Evolutionary conservation across 1,284 basidiomycete genomes (phyloP), one percentile per base, ranked within the genome.

Genomic region (Polyporus tsugae): DNA sequence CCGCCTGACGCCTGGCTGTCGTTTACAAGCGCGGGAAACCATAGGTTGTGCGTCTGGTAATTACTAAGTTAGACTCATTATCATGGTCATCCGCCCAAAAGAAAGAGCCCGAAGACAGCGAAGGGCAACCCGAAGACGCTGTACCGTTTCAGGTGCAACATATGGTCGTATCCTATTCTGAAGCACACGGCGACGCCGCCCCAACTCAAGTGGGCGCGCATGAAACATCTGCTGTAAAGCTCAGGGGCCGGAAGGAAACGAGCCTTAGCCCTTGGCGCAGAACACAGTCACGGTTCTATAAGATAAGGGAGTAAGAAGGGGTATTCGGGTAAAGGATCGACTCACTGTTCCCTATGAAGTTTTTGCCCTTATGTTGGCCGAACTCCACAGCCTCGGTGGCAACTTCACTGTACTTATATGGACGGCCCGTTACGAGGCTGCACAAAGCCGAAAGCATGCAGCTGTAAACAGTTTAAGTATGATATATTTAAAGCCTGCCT

Each of bases 11-110:
- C 66, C 33, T 10, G 9, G 29, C 64, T 58, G 35, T 35, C 33
- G 17, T 39, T n/a, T 7, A 44, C 38, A 17, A 29, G 19, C 2
- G 39, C 42, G 25, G 60, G 19, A 22, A 22, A 35, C 29, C 13
- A 60, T 57, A 41, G 62, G 53, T 60, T 60, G 68, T 5, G 49
- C 7, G 42, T 65, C n/a, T 65, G 38, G 39, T 72, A 70, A 44
- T 39, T 39, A 44, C 70, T 69, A n/a, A n/a, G n/a, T n/a, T n/a
- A 6, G 67, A 65, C 22, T 62, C 3, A 25, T 46, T 11, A 25
- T 69, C 62, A 46, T 49, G 39, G 38, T 72, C 71, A 36, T 68
- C 68, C 1, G 65, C 65, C 0, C 66, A 15, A n/a, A 66, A 64
- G 58, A 67, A 58, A 11, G 52, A 44, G 15, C 46, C 46, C 4